phyloP scores from a whole-genome alignment of 805 yeast species.

The Candida silvicultrix region DNA sequence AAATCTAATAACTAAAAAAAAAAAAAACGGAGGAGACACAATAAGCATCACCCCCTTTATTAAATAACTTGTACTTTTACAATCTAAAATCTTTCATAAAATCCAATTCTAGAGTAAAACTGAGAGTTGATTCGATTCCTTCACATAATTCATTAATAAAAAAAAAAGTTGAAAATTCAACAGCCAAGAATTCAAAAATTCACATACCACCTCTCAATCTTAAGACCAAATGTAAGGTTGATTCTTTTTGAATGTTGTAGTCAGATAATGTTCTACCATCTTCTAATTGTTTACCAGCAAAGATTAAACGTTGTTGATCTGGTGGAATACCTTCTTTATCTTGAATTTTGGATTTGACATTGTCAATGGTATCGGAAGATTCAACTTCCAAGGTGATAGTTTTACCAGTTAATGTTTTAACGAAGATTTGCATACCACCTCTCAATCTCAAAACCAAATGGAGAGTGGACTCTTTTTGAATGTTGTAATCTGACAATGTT shows the following conservation, averaged over 20 bases:
- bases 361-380: slow-evolving; percentile 78
- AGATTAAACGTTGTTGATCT: slow-evolving; percentile 63
- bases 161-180: slow-evolving; percentile 21
- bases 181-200: slow-evolving; percentile 27
- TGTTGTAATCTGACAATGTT: slow-evolving; percentile 89
- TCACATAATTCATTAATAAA: neutral
- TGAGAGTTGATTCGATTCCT: neutral
- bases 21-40: neutral
- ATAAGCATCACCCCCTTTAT: neutral
- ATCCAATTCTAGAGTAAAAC: neutral
- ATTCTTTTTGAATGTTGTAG: slow-evolving; percentile 68
- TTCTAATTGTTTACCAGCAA: slow-evolving; percentile 68
- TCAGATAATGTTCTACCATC: slow-evolving; percentile 68
- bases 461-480: slow-evolving; percentile 86
- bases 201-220: slow-evolving; percentile 71
- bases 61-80: neutral
- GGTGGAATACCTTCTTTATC: slow-evolving; percentile 72
- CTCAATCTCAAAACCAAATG: slow-evolving; percentile 83
- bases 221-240: slow-evolving; percentile 62
- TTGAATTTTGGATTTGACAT: slow-evolving; percentile 58
- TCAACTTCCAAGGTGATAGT: slow-evolving; percentile 82
- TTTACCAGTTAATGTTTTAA: slow-evolving; percentile 55
- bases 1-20: neutral
- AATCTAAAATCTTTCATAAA: neutral
- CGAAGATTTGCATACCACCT: slow-evolving; percentile 80